These are phyloP conservation scores for Spizellomyces sp. DNA, from an alignment of 192 early-diverging fungal species.

Conservation along the genomic window DNA sequence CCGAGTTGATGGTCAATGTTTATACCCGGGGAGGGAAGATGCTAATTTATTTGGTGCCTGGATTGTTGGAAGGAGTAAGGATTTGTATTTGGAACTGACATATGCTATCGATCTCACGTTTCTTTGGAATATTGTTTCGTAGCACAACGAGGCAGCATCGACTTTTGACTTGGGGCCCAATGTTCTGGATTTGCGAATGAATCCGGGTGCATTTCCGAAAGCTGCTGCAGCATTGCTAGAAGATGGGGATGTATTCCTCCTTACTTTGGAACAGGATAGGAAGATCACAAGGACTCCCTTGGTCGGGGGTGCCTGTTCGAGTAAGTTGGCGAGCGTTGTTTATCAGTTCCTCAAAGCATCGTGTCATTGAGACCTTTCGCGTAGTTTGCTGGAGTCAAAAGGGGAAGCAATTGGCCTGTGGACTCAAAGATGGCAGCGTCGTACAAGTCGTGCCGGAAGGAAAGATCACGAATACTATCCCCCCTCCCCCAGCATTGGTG, in stretches of 20 bases:
- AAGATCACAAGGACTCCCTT: neutral
- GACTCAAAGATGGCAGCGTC: slow-evolving; percentile 59
- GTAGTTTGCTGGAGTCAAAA: slow-evolving; percentile 82
- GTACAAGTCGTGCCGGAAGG: slow-evolving; percentile 68
- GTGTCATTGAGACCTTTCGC: neutral
- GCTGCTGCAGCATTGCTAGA: slow-evolving; percentile 11
- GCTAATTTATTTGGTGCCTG: neutral
- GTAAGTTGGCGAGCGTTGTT: neutral
- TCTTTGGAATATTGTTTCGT: neutral
- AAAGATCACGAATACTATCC: slow-evolving; percentile 55
- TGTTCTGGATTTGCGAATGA: slow-evolving; percentile 18
- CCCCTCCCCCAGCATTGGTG: slow-evolving; percentile 44
- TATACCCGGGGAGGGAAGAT: neutral
- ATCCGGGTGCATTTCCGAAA: slow-evolving; percentile 13
- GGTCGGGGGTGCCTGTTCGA: neutral
- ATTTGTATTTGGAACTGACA: neutral
- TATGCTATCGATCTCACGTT: neutral
- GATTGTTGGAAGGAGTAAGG: neutral
- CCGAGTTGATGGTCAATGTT: slow-evolving; percentile 8
- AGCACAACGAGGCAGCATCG: neutral
- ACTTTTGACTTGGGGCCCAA: neutral
- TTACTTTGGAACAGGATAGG: neutral
- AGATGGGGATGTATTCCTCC: slow-evolving; percentile 4
- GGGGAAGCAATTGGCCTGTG: slow-evolving; percentile 86
- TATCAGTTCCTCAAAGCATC: neutral